phyloP scores from a whole-genome alignment of 208 protist genomes.

The Crithidia thermophila region DNA sequence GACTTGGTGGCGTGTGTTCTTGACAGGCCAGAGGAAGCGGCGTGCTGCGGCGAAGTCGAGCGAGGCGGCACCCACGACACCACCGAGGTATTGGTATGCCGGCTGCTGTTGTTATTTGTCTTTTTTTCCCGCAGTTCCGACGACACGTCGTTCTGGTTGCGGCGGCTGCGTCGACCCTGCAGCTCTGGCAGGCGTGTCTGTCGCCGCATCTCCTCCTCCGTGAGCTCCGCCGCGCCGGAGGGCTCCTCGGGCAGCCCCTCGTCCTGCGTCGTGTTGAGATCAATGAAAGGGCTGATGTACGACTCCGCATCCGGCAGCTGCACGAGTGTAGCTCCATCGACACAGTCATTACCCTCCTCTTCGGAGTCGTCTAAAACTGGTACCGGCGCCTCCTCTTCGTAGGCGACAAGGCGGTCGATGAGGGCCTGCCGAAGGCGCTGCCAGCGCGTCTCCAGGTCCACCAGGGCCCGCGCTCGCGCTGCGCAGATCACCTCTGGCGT shows the following conservation, averaged over 20 bases:
- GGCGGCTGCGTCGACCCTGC: conserved; percentile 13
- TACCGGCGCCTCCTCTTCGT: conserved; percentile 37
- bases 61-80: not conserved
- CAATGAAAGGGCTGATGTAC: conserved; percentile 50
- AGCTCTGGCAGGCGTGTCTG: conserved; percentile 27
- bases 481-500: conserved; percentile 34
- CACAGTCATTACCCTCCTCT: not conserved
- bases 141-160: not conserved
- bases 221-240: conserved; percentile 5
- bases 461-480: conserved; percentile 40
- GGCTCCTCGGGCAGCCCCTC: conserved; percentile 11
- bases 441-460: conserved; percentile 54
- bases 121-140: not conserved
- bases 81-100: not conserved
- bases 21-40: too few relatives aligned
- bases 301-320: conserved; percentile 37
- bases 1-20: too few relatives aligned
- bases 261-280: not conserved
- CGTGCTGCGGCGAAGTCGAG: not conserved
- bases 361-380: not conserved
- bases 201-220: conserved; percentile 20
- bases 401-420: conserved; percentile 31
- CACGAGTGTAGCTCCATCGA: conserved; percentile 4
- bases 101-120: too few relatives aligned
- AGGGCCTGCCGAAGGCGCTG: conserved; percentile 45